A percentile compares a stretch with the other conserved stretches of the same genome.
phyloP scores from a whole-genome alignment of 2,329 filamentous ascomycete species.

The Daldinia eschscholtzii region DNA sequence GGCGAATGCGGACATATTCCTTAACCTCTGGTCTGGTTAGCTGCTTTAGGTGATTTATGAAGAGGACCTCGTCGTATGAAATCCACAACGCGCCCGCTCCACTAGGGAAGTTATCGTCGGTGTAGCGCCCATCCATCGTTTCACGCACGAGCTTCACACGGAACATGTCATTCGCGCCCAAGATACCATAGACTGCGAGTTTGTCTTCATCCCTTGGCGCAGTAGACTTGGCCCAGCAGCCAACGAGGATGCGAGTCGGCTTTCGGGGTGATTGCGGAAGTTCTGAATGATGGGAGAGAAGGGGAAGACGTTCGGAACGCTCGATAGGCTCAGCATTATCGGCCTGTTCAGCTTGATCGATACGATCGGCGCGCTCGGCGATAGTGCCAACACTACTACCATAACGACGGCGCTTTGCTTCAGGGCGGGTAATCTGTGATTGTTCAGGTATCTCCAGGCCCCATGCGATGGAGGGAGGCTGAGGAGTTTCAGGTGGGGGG shows the following conservation, averaged over 20 bases:
- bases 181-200: constrained; percentile 73
- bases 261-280: constrained; percentile 52
- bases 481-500: constrained; percentile 59
- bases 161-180: constrained; percentile 74
- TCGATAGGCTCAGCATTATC: constrained; percentile 8
- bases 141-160: constrained; percentile 71
- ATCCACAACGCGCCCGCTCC: constrained; percentile 74
- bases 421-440: constrained; percentile 52
- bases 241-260: constrained; percentile 69
- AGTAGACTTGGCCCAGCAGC: constrained; percentile 69
- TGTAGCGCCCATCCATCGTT: constrained; percentile 69
- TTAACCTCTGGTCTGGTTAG: constrained; percentile 69
- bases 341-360: constrained; percentile 12
- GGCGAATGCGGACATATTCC: constrained; percentile 73
- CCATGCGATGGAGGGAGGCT: constrained; percentile 63
- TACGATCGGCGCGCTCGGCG: constrained; percentile 51
- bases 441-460: constrained; percentile 63
- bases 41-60: constrained; percentile 66
- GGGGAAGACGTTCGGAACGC: constrained; percentile 44
- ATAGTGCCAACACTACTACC: constrained; percentile 55
- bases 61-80: constrained; percentile 70
- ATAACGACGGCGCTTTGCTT: constrained; percentile 64
- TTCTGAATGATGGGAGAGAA: constrained; percentile 23
- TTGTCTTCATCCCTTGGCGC: constrained; percentile 62
- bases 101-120: constrained; percentile 70